Evolutionary conservation across 2,329 filamentous ascomycete species (phyloP).

Genomic region (Coniochaeta sp.): DNA sequence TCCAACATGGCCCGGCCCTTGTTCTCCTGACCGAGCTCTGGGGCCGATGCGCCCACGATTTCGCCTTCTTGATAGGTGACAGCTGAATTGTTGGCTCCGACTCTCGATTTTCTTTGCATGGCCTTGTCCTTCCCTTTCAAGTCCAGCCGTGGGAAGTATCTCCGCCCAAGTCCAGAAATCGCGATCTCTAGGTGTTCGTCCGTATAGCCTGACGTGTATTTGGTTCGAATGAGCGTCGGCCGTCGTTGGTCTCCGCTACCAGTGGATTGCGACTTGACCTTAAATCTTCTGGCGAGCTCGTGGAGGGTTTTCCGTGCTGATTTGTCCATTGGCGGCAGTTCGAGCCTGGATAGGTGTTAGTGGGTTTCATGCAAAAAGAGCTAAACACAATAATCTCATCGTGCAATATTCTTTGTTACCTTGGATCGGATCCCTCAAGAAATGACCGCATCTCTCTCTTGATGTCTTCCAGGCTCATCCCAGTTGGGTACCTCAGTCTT

Average conservation of each 20-base stretch:
- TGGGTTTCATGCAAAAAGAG: not conserved
- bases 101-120: conserved; percentile 7
- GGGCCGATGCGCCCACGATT: conserved; percentile 75
- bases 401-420: conserved; percentile 43
- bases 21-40: conserved; percentile 76
- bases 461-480: conserved; percentile 64
- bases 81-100: conserved; percentile 22
- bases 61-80: conserved; percentile 74
- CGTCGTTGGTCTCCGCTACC: conserved; percentile 68
- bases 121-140: conserved; percentile 21
- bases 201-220: conserved; percentile 53
- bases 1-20: conserved; percentile 81
- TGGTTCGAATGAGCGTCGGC: conserved; percentile 69
- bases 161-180: conserved; percentile 37
- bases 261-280: conserved; percentile 75
- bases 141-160: conserved; percentile 49
- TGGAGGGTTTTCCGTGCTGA: conserved; percentile 71
- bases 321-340: conserved; percentile 79
- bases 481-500: conserved; percentile 62
- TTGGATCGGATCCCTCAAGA: conserved; percentile 53
- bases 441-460: conserved; percentile 67
- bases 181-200: conserved; percentile 45
- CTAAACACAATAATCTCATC: not conserved
- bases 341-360: conserved; percentile 40
- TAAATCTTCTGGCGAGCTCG: conserved; percentile 65